Conservation (phyloP, 2,329 filamentous ascomycete genomes). For the Aspergillus uvarum region DNA sequence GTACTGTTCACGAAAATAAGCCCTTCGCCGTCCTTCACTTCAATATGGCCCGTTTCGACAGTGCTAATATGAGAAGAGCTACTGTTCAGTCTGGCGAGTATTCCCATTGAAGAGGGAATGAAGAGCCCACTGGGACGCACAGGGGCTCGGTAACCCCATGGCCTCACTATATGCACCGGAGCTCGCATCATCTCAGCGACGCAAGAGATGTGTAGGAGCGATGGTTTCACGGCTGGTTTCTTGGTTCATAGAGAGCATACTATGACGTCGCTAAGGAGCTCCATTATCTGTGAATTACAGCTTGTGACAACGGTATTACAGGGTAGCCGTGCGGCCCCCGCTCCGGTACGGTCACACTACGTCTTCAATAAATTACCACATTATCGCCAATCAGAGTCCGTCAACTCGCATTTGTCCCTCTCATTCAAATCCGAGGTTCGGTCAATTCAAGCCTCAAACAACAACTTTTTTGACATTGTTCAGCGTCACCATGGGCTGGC, state of each 20-base stretch:
- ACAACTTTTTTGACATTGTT: not conserved
- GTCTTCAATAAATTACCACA: not conserved
- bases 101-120: not conserved
- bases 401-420: not conserved
- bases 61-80: constrained; percentile 48
- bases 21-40: constrained; percentile 71
- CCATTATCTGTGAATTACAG: not conserved
- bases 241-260: not conserved
- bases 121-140: constrained; percentile 7
- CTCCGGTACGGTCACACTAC: constrained; percentile 4
- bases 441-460: not conserved
- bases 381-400: not conserved
- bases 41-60: constrained; percentile 77
- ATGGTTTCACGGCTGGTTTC: not conserved
- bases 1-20: constrained; percentile 88
- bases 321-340: not conserved
- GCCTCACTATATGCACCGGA: constrained; percentile 12
- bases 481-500: constrained; percentile 49
- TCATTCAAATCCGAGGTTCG: not conserved
- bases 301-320: not conserved
- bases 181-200: constrained; percentile 24
- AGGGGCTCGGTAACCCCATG: constrained; percentile 4
- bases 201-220: constrained; percentile 5
- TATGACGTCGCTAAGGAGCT: constrained; percentile 13
- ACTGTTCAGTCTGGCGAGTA: constrained; percentile 6